phyloP scores from a whole-genome alignment of 148 eudicot species.

The Cornus kousa region DNA sequence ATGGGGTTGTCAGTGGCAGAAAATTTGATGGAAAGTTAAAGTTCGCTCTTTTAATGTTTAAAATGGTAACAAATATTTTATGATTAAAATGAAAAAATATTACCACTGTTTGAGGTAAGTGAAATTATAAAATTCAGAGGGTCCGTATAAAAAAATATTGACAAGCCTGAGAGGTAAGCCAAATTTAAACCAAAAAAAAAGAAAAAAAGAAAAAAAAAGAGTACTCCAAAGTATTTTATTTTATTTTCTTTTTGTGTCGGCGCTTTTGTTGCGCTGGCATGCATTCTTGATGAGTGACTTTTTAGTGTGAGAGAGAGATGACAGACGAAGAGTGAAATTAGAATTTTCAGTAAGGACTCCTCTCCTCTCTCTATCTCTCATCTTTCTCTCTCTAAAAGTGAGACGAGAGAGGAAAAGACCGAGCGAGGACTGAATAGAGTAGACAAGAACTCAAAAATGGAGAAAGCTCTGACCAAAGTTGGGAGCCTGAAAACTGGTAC shows the following conservation, averaged over 20 bases:
- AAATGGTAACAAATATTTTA: too few relatives aligned
- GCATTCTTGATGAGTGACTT: neutral
- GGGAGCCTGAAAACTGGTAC: constrained; percentile 59
- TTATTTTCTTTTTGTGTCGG: neutral
- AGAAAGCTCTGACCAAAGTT: constrained; percentile 56
- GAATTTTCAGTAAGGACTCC: neutral
- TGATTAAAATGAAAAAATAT: too few relatives aligned
- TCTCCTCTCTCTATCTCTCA: neutral
- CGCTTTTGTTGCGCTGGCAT: neutral
- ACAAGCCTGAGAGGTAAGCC: too few relatives aligned
- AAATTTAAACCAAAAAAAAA: too few relatives aligned
- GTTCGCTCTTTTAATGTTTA: too few relatives aligned
- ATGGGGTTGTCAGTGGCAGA: too few relatives aligned
- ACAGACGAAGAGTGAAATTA: neutral
- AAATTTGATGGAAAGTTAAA: too few relatives aligned
- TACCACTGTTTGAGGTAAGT: too few relatives aligned
- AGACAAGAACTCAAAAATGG: constrained; percentile 29
- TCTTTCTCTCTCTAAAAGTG: neutral
- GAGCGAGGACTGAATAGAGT: neutral
- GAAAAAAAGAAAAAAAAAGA: too few relatives aligned
- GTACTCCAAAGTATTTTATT: too few relatives aligned
- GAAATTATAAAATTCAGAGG: too few relatives aligned
- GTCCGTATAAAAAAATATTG: too few relatives aligned
- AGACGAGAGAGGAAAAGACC: neutral
- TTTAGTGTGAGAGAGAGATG: neutral